Percentiles rank a stretch among this genome's conserved stretches.
phyloP scores from a whole-genome alignment of 23 red algal species.

The Gracilaria gracilis region DNA sequence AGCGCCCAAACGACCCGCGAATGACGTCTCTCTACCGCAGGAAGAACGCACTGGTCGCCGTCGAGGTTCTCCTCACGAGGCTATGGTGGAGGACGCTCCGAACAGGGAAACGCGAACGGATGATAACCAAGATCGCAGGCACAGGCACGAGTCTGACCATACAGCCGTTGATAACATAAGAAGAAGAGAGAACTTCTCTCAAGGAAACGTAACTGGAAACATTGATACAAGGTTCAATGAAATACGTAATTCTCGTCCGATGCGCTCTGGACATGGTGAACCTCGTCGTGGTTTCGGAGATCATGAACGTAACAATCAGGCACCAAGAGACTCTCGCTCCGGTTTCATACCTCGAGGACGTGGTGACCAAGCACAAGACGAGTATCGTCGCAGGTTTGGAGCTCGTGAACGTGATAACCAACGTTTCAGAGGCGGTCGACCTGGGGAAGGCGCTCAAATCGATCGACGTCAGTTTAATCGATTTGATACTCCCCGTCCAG shows the following conservation, averaged over 20 bases:
- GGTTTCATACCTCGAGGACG: not conserved
- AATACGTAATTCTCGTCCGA: not conserved
- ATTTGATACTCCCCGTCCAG: not conserved
- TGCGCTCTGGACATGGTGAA: not conserved
- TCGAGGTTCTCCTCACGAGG: not conserved
- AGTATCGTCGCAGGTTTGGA: not conserved
- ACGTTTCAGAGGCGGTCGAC: not conserved
- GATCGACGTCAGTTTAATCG: conserved; percentile 7
- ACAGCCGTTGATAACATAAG: not conserved
- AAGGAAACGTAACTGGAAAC: not conserved
- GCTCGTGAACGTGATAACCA: not conserved
- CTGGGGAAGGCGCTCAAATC: not conserved
- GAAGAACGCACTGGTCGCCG: not conserved
- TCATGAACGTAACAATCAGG: not conserved
- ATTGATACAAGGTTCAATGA: not conserved
- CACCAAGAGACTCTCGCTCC: not conserved
- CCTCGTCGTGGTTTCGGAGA: not conserved
- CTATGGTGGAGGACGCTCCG: not conserved
- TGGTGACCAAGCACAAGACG: not conserved
- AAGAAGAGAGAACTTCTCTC: not conserved
- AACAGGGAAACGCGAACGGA: not conserved
- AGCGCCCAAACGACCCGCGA: not conserved
- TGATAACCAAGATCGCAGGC: not conserved
- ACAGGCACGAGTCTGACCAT: not conserved
- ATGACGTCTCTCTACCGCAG: not conserved